Base-by-base conservation (phyloP, 2,329 filamentous ascomycete species). In the Monilinia fructicola region DNA sequence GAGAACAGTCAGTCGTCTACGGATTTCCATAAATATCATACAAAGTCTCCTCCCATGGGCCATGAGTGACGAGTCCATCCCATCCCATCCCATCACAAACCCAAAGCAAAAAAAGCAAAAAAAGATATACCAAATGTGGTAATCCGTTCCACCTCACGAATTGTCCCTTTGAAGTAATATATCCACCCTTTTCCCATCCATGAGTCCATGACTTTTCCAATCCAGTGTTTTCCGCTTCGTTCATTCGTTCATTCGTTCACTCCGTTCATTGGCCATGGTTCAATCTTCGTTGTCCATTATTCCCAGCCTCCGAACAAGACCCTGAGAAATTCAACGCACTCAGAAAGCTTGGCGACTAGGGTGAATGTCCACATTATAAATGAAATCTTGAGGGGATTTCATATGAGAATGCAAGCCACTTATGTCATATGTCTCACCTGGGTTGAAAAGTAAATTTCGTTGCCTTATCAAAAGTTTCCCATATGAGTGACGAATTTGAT, bases 391-490 rank as follows among this genome's bases (percentile, higher is more conserved):
- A 31, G 55, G 55, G 40, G 26, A 46, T 31, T 40, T 31, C 42
- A 59, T 31, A 11, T 46, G n/a, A 46, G 14, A n/a, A 54, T 6
- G 26, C 7, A 60, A 60, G 56, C 56, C 56, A 60, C 44, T 18
- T 46, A 60, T 60, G 56, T 60, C 56, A 60, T 48, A 48, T 48
- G 56, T 48, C 28, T 60, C 44, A 38, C 18, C 31, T 31, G 26
- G 14, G 14, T 7, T 26, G 11, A 26, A 26, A 4, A 3, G 21
- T 23, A 46, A 46, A 23, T 16, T 48, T 53, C 6, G 16, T 53
- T 21, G 42, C 52, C 52, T 54, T 31, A n/a, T 35, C 28, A 35
- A 21, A 46, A 46, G 3, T 54, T 54, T 35, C 26, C 11, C 10
- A 28, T 54, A 12, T 35, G 12, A 31, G 31, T 53, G 16, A 31